Evolutionary conservation across 108 stramenopile genomes (phyloP).

Genomic region (Fragilariopsis cylindrus): DNA sequence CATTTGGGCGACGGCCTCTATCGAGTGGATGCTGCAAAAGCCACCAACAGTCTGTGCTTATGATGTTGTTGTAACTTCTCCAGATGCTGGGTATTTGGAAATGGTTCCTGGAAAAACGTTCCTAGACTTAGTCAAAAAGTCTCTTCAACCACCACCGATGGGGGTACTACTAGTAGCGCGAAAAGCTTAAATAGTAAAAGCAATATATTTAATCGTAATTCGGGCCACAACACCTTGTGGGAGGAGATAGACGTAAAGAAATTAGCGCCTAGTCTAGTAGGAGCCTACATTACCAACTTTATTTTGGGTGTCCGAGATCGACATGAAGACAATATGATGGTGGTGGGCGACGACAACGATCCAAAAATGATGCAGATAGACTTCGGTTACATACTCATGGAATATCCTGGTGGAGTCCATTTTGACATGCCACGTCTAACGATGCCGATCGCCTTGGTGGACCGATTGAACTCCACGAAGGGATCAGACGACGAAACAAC

Average conservation of each 20-base stretch:
- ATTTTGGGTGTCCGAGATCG: conserved; percentile 10
- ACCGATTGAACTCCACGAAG: neutral
- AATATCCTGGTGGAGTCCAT: conserved; percentile 6
- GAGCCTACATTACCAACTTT: conserved; percentile 9
- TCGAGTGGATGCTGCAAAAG: neutral
- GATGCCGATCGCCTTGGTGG: conserved; percentile 12
- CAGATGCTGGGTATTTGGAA: conserved; percentile 13
- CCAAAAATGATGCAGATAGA: conserved; percentile 14
- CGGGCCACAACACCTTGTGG: neutral
- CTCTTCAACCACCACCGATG: neutral
- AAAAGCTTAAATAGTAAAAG: neutral
- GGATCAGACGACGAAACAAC: neutral
- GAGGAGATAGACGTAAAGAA: neutral
- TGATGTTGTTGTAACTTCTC: neutral
- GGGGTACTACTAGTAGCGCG: neutral
- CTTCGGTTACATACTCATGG: conserved; percentile 5
- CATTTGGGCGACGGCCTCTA: neutral
- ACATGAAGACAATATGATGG: conserved; percentile 18
- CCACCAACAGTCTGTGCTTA: conserved; percentile 13
- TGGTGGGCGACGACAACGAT: neutral
- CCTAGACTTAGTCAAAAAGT: conserved; percentile 7
- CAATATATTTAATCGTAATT: neutral
- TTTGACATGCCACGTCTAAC: conserved; percentile 14
- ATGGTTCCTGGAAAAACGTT: conserved; percentile 14
- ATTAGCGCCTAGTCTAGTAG: conserved; percentile 4